A percentile compares a stretch with the other conserved stretches of the same genome.
Conservation (phyloP, 2,329 filamentous ascomycete species). For the Ophiostoma tasmaniense region DNA sequence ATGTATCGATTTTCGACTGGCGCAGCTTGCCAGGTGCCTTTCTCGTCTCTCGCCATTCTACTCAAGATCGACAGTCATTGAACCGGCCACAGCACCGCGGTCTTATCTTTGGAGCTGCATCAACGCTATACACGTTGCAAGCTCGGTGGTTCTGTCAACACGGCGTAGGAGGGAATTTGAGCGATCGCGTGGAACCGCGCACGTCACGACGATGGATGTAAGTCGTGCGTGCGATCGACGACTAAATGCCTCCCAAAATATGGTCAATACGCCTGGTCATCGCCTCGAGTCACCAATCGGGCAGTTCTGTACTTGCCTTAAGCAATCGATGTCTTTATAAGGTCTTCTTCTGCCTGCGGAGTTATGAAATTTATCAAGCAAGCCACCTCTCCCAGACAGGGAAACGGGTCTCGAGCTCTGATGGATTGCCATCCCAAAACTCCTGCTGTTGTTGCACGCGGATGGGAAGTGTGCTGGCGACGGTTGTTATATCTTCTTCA, state of each 20-base stretch:
- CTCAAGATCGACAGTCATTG: neutral
- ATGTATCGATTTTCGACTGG: neutral
- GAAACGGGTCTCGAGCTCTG: too few relatives aligned
- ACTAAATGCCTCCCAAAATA: neutral
- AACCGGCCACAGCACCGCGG: neutral
- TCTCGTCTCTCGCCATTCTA: neutral
- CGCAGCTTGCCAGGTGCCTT: neutral
- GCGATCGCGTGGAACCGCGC: neutral
- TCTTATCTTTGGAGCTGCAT: too few relatives aligned
- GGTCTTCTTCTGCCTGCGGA: too few relatives aligned
- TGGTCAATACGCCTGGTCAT: neutral
- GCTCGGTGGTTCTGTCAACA: too few relatives aligned
- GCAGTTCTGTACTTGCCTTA: neutral
- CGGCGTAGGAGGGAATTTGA: neutral
- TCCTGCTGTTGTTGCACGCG: neutral
- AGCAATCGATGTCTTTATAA: too few relatives aligned
- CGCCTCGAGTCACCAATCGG: neutral
- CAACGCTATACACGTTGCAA: too few relatives aligned
- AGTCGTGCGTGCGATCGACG: neutral
- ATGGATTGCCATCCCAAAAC: too few relatives aligned
- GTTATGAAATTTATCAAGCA: neutral
- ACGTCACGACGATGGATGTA: neutral
- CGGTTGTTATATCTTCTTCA: neutral
- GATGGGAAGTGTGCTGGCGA: too few relatives aligned
- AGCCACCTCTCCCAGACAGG: neutral